Base-by-base conservation (phyloP, 331 rosid genomes). In the Rhamnella rubrinervis region DNA sequence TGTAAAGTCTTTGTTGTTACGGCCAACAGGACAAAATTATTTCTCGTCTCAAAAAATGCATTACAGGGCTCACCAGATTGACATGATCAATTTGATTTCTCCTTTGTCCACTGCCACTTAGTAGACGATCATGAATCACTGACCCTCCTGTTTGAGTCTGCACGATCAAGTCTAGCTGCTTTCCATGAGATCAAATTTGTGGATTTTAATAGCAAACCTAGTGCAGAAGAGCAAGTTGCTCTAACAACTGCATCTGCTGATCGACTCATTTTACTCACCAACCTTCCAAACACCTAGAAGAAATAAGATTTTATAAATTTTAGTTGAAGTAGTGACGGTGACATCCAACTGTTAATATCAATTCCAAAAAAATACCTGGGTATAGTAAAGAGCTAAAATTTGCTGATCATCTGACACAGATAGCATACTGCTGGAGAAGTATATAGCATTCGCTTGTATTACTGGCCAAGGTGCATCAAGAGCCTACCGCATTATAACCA, bases 391-490 rank as follows among this genome's bases (percentile, higher is more conserved):
- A 72, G 85, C 85, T 66, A 93, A 77, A 75, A 93, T 83, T 75
- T 84, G 96, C 80, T 83, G 96, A 83, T 83, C 87, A 69, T 87
- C 89, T 4, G 97, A 85, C 55, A 84, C 67, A 70, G 89, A 86
- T 44, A 93, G 89, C 81, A 93, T 84, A 80, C 98, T 84, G 75
- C 97, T 82, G 44, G 88, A 79, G 71, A 91, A 87, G 87, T 91
- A 93, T 71, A 91, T 78, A 55, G 98, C 98, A 78, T 93, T 93
- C 78, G 98, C 97, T 72, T 93, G 97, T 76, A 93, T 83, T 79
- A 82, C 73, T 58, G 98, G 96, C 98, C 95, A 93, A 14, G 97
- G 93, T 73, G 98, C 97, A 80, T 93, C 97, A 61, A 90, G 87
- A 68, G 97, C 97, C 98, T 93, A 97, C 79, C 68, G 58, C 83